Base-by-base conservation (phyloP, 2,329 filamentous ascomycete genomes). In the Neurospora sp. region DNA sequence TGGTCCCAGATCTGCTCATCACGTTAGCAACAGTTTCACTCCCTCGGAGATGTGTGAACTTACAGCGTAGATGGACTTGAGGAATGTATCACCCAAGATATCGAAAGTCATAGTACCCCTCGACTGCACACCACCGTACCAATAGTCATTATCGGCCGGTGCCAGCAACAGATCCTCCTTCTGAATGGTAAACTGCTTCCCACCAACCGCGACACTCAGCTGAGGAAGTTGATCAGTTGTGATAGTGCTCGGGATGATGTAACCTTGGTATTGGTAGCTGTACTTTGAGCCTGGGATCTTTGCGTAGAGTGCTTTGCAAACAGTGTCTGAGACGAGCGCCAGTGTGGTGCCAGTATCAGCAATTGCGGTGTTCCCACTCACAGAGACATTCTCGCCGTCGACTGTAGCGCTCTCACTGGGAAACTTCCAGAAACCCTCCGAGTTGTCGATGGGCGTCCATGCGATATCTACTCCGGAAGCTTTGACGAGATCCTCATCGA, bases 271-370 rank as follows among this genome's bases (percentile, higher is more conserved):
- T 2, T 77, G 73, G 13, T 79, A 75, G 73, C 89, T 84, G 75
- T 89, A 89, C 66, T 78, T 82, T 10, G 88, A 82, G 15, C 88
- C 89, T 3, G 86, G 85, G 71, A 93, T 91, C 39, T 85, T 81
- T 68, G 81, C 81, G 78, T 93, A 93, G 72, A 93, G 83, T 2
- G 85, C 85, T 71, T 88, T 80, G 76, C 86, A 89, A 13, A 86
- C 83, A 1, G 79, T 76, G 76, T 93, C 90, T 52, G 86, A 84
- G 66, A 92, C 82, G 39, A 93, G 82, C 1, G 86, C 86, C 67
- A 93, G 84, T 0, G 90, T 90, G 38, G 90, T 92, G 69, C 90
- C 90, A 0, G 90, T 93, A 77, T 93, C 91, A 40, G 86, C 87
- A 73, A 93, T 91, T 66, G 90, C 89, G 38, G 81, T 88, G 79